Evolutionary conservation across 1,284 basidiomycete genomes (phyloP), one percentile per base, ranked within the genome.

Genomic region (Tremellales sp.): DNA sequence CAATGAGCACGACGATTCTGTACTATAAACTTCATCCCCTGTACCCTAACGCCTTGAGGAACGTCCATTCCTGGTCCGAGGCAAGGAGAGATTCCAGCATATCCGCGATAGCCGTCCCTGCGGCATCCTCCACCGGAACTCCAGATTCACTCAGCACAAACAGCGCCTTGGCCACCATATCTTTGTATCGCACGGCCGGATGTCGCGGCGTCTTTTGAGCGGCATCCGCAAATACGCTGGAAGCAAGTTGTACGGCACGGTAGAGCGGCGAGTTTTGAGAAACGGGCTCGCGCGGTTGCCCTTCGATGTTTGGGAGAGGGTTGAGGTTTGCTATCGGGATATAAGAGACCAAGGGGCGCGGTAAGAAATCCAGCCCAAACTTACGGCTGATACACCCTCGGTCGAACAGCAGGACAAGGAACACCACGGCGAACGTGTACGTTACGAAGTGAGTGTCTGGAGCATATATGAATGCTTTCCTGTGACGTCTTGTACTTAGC

Each of bases 341-440:
- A 40, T n/a, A n/a, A n/a, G n/a, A n/a, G n/a, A n/a, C n/a, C n/a
- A n/a, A n/a, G n/a, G n/a, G n/a, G n/a, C n/a, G 37, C 37, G n/a
- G 18, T 21, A 19, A 5, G 5, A 14, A 14, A 25, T 21, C 7
- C 22, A 8, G n/a, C 21, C 29, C n/a, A 27, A 6, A 4, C 25
- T 40, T 8, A 40, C 19, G 13, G 19, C 21, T 27, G 24, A 40
- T 28, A 27, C 39, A 40, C 7, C 39, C 39, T 10, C 39, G 39
- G 7, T 40, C 39, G 25, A 27, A 40, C n/a, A 40, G 13, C 21
- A 40, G 25, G 7, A 40, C 39, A 12, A 40, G 39, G 39, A 40
- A 40, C 10, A 40, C 39, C 14, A 27, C 39, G 6, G 39, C 39
- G n/a, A 26, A 40, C 16, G 39, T 27, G 25, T 40, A 27, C 25